A percentile compares a stretch with the other conserved stretches of the same genome.
Evolutionary conservation across 768 basidiomycete genomes (phyloP).

Genomic region (Agaricus subrufescens): DNA sequence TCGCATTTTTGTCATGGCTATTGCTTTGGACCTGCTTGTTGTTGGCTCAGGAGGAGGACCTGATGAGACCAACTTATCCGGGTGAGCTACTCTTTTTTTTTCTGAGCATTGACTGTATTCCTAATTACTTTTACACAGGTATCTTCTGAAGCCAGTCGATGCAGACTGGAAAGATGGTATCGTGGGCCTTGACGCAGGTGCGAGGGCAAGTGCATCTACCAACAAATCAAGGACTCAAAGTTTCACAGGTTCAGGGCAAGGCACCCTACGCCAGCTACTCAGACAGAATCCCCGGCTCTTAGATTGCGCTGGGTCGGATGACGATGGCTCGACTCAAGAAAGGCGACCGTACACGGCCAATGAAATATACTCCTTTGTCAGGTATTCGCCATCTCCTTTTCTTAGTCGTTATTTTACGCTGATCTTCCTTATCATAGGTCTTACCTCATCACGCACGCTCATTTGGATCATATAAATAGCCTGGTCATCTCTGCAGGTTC

Average conservation of each 20-base stretch:
- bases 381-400: constrained; percentile 24
- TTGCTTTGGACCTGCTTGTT: constrained; percentile 67
- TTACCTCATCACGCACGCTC: constrained; percentile 84
- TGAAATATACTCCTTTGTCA: constrained; percentile 52
- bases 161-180: constrained; percentile 77
- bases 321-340: constrained; percentile 15
- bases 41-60: constrained; percentile 87
- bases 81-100: constrained; percentile 42
- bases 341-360: constrained; percentile 31
- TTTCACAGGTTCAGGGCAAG: constrained; percentile 74
- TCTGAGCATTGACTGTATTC: constrained; percentile 10
- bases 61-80: constrained; percentile 83
- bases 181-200: constrained; percentile 85
- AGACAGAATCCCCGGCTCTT: constrained; percentile 53
- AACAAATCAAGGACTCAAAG: not conserved
- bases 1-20: constrained; percentile 22
- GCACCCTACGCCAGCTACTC: constrained; percentile 65
- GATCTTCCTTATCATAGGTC: constrained; percentile 40
- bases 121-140: constrained; percentile 43
- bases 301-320: constrained; percentile 19
- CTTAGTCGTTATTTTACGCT: constrained; percentile 2
- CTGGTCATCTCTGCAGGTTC: constrained; percentile 84
- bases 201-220: constrained; percentile 12
- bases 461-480: constrained; percentile 85
- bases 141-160: constrained; percentile 72